Conservation (phyloP, 129 eudicot genomes). For the Smallanthus sonchifolius region DNA sequence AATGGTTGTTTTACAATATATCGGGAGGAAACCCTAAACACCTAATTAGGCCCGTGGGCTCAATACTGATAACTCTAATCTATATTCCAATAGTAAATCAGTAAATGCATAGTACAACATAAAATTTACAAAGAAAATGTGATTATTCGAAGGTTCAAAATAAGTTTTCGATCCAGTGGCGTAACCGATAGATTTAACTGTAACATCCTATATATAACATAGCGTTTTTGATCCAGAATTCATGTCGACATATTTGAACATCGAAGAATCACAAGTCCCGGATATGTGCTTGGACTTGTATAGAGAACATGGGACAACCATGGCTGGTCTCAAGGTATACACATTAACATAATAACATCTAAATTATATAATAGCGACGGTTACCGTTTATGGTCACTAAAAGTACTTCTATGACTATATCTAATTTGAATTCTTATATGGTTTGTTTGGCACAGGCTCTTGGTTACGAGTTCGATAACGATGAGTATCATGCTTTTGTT, state of each 20-base stretch:
- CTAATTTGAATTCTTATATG: neutral
- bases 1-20: too few species aligned
- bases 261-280: conserved; percentile 74
- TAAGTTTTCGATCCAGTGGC: too few species aligned
- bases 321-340: conserved; percentile 93
- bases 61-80: too few species aligned
- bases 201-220: too few species aligned
- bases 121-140: too few species aligned
- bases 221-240: conserved; percentile 39
- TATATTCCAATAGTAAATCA: too few species aligned
- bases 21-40: too few species aligned
- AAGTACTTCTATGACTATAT: neutral
- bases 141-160: neutral
- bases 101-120: too few species aligned
- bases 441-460: conserved; percentile 48
- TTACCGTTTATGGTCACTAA: neutral
- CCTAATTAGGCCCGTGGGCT: too few species aligned
- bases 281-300: conserved; percentile 83
- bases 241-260: conserved; percentile 64
- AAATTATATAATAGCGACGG: neutral
- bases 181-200: too few species aligned
- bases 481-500: conserved; percentile 69
- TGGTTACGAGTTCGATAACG: conserved; percentile 77
- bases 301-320: conserved; percentile 90
- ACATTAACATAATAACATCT: too few species aligned